Percentiles rank a stretch among this genome's conserved stretches.
Conservation (phyloP, 2,329 filamentous ascomycete genomes). For the Beauveria rudraprayagi region DNA sequence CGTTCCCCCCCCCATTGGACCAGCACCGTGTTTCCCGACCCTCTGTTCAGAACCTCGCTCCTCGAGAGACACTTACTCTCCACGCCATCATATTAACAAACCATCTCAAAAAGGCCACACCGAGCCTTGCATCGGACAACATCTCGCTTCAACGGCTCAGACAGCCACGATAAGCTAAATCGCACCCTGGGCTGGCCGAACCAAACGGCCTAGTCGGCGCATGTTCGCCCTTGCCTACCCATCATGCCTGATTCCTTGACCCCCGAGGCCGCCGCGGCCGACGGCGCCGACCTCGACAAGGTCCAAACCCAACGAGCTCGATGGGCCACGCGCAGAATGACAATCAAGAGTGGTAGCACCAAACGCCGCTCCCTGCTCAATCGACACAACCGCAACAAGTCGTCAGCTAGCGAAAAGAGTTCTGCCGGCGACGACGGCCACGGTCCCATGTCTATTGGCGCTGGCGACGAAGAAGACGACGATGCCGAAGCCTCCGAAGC, state of each 20-base stretch:
- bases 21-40: conserved; percentile 1
- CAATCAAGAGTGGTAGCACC: conserved; percentile 62
- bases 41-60: neutral
- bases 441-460: conserved; percentile 23
- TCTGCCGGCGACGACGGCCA: conserved; percentile 31
- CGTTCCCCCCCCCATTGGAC: neutral
- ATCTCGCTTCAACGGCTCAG: neutral
- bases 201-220: conserved; percentile 9
- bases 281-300: conserved; percentile 17
- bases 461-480: conserved; percentile 19
- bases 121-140: neutral
- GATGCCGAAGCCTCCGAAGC: conserved; percentile 24
- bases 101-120: neutral
- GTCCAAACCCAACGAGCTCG: conserved; percentile 63
- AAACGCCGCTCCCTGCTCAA: conserved; percentile 81
- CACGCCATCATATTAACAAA: neutral
- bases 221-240: conserved; percentile 11
- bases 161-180: neutral
- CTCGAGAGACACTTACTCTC: neutral
- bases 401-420: conserved; percentile 62
- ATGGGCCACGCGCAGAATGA: conserved; percentile 92
- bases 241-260: conserved; percentile 26
- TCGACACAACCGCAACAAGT: conserved; percentile 59
- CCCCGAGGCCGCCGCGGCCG: conserved; percentile 18
- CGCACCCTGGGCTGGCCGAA: conserved; percentile 5